phyloP scores from a whole-genome alignment of 2,329 filamentous ascomycete genomes.

The Pseudocercospora crystallina region DNA sequence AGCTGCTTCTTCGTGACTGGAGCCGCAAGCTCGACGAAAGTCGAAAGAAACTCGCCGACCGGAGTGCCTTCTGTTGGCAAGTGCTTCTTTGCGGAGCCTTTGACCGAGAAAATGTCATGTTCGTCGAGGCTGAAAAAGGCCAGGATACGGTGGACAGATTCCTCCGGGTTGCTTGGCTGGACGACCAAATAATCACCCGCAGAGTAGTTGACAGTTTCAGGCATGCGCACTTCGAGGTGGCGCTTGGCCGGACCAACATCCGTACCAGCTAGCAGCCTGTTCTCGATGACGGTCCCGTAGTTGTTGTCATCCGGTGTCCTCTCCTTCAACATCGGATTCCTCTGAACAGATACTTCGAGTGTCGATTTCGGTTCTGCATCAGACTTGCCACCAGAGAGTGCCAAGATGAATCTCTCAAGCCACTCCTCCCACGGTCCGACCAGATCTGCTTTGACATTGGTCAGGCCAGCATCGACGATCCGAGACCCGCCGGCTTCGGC shows the following conservation, averaged over 20 bases:
- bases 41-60: slow-evolving; percentile 45
- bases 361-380: neutral
- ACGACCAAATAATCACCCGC: slow-evolving; percentile 49
- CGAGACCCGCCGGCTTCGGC: slow-evolving; percentile 33
- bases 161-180: slow-evolving; percentile 51
- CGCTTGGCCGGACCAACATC: slow-evolving; percentile 58
- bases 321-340: neutral
- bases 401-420: slow-evolving; percentile 17
- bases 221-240: slow-evolving; percentile 44
- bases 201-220: slow-evolving; percentile 57
- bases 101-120: slow-evolving; percentile 52
- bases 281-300: slow-evolving; percentile 53
- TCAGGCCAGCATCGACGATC: slow-evolving; percentile 35
- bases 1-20: slow-evolving; percentile 52
- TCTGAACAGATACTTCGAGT: slow-evolving; percentile 5
- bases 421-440: slow-evolving; percentile 45
- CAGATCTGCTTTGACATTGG: slow-evolving; percentile 41
- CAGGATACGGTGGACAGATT: slow-evolving; percentile 62
- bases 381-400: slow-evolving; percentile 1
- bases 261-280: slow-evolving; percentile 53
- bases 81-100: slow-evolving; percentile 14
- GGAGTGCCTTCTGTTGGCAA: slow-evolving; percentile 5
- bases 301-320: slow-evolving; percentile 19
- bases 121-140: slow-evolving; percentile 63
- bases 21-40: slow-evolving; percentile 68